Evolutionary conservation across 495 filamentous ascomycete genomes (phyloP).

Genomic region (Neurospora pannonica): DNA sequence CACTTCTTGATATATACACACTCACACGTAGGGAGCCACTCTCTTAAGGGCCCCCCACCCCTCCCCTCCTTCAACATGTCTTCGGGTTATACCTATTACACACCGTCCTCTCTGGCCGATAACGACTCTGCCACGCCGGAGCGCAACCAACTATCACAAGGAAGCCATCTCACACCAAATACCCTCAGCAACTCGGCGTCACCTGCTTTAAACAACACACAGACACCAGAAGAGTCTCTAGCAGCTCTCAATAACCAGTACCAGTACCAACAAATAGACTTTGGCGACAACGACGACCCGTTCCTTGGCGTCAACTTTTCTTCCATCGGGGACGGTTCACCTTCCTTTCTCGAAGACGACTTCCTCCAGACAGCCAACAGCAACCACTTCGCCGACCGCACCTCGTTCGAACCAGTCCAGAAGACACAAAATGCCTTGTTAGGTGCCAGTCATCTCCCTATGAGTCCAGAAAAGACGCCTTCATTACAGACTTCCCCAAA

Average conservation of each 20-base stretch:
- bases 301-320: slow-evolving; percentile 32
- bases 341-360: slow-evolving; percentile 26
- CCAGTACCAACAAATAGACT: slow-evolving; percentile 25
- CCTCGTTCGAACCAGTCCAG: slow-evolving; percentile 5
- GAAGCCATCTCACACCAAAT: slow-evolving; percentile 32
- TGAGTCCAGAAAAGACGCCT: slow-evolving; percentile 28
- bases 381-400: slow-evolving; percentile 1
- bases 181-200: slow-evolving; percentile 29
- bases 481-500: slow-evolving; percentile 21
- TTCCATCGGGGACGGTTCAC: slow-evolving; percentile 18
- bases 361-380: slow-evolving; percentile 3
- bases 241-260: slow-evolving; percentile 30
- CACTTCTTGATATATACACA: slow-evolving; percentile 13
- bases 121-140: slow-evolving; percentile 12
- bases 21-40: not conserved
- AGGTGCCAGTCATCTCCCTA: slow-evolving; percentile 12
- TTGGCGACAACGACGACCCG: slow-evolving; percentile 33
- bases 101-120: slow-evolving; percentile 17
- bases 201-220: slow-evolving; percentile 23
- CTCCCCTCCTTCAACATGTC: slow-evolving; percentile 20
- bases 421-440: slow-evolving; percentile 6
- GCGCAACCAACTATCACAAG: slow-evolving; percentile 21
- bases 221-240: slow-evolving; percentile 34
- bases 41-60: slow-evolving; percentile 1
- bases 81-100: slow-evolving; percentile 19